Evolutionary conservation across 2,329 filamentous ascomycete genomes (phyloP).

Genomic region (Aspergillus sp.): DNA sequence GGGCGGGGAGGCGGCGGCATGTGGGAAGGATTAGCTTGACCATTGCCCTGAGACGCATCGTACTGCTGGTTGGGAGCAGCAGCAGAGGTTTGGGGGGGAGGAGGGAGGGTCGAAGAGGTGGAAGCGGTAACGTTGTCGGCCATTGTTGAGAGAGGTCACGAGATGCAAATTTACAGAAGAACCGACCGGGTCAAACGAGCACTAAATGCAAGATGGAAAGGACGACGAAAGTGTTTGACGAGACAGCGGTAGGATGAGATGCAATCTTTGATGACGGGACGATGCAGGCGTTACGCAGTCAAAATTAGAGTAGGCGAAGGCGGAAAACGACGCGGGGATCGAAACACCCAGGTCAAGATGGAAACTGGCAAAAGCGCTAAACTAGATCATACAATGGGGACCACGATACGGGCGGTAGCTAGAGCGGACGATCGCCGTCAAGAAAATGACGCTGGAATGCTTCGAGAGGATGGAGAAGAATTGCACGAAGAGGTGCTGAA

Average conservation of each 20-base stretch:
- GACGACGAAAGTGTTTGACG: conserved; percentile 17
- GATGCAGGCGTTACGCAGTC: conserved; percentile 31
- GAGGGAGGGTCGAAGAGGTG: conserved; percentile 66
- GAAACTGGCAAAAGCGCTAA: conserved; percentile 23
- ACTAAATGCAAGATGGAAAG: conserved; percentile 25
- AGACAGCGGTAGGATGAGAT: conserved; percentile 18
- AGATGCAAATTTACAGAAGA: conserved; percentile 24
- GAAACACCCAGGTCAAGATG: conserved; percentile 20
- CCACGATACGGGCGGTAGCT: conserved; percentile 1
- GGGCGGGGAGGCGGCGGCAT: conserved; percentile 90
- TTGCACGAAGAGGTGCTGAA: background rate
- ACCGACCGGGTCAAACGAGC: conserved; percentile 22
- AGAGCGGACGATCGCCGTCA: background rate
- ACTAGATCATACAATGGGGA: conserved; percentile 11
- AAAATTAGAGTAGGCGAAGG: conserved; percentile 26
- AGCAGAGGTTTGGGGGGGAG: conserved; percentile 67
- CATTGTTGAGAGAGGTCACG: conserved; percentile 58
- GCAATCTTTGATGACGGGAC: conserved; percentile 25
- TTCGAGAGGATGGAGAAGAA: background rate
- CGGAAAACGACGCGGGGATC: conserved; percentile 30
- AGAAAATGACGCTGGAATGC: conserved; percentile 5
- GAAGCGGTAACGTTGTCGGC: conserved; percentile 71
- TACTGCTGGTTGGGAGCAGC: conserved; percentile 71
- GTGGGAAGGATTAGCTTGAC: conserved; percentile 69
- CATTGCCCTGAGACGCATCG: conserved; percentile 70